These are phyloP conservation scores for Lentinula boryana DNA, from an alignment of 768 basidiomycete genomes.

Conservation along the genomic window DNA sequence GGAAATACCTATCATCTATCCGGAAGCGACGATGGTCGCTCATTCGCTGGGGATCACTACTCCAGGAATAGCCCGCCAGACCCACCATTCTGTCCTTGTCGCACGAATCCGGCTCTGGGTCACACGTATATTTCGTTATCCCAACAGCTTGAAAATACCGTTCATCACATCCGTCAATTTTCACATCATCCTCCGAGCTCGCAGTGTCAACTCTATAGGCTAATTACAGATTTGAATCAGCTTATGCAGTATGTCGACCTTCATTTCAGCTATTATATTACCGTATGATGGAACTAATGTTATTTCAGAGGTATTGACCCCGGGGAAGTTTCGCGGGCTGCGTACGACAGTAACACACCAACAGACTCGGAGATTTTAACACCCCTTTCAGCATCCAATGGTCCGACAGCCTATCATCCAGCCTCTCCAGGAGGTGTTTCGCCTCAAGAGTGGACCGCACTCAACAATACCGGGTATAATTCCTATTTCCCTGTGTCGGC, in stretches of 20 bases:
- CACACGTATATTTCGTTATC: constrained; percentile 56
- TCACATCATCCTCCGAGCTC: constrained; percentile 50
- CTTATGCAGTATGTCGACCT: constrained; percentile 56
- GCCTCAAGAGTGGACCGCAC: constrained; percentile 57
- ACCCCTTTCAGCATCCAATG: constrained; percentile 44
- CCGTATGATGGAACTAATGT: background rate
- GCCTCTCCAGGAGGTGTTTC: constrained; percentile 34
- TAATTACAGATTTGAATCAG: constrained; percentile 55
- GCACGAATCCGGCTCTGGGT: constrained; percentile 52
- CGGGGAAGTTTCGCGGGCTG: constrained; percentile 27
- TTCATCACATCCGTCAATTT: constrained; percentile 55
- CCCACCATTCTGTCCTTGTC: constrained; percentile 53
- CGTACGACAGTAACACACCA: constrained; percentile 51
- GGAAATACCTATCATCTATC: constrained; percentile 27
- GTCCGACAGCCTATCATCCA: constrained; percentile 39
- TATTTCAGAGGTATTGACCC: constrained; percentile 41
- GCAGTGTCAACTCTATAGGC: constrained; percentile 49
- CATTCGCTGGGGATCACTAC: constrained; percentile 30
- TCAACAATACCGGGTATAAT: constrained; percentile 52
- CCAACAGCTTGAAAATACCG: constrained; percentile 56
- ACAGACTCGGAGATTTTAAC: constrained; percentile 61
- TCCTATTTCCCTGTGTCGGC: constrained; percentile 60
- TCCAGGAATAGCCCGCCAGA: constrained; percentile 15
- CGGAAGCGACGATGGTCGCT: constrained; percentile 33
- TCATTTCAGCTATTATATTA: background rate